These are phyloP conservation scores for Geoglossum cookeanum DNA, from an alignment of 2,329 filamentous ascomycete species.

Conservation along the genomic window DNA sequence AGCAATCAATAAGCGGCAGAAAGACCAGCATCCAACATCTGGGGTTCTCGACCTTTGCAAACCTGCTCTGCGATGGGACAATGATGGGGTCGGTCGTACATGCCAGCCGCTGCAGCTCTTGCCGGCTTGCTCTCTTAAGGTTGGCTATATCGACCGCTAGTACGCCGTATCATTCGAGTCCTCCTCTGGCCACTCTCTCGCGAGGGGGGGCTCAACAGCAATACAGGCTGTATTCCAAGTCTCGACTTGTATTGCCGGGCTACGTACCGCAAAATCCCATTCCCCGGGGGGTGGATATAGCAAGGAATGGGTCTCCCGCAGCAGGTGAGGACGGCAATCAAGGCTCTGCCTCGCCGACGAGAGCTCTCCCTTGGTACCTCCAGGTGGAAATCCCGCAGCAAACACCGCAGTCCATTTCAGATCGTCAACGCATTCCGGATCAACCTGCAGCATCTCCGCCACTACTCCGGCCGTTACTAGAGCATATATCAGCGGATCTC, in stretches of 20 bases:
- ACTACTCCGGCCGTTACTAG: slow-evolving; percentile 51
- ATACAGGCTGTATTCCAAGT: not conserved
- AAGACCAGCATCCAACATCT: too few species aligned
- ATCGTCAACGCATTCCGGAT: slow-evolving; percentile 36
- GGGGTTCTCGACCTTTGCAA: not conserved
- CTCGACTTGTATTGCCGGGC: not conserved
- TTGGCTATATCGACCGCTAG: slow-evolving; percentile 12
- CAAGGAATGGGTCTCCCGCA: slow-evolving; percentile 5
- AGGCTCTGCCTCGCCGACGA: slow-evolving; percentile 5
- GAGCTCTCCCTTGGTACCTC: slow-evolving; percentile 62
- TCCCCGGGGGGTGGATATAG: not conserved
- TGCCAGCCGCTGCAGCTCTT: slow-evolving; percentile 12
- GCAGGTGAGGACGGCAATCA: not conserved
- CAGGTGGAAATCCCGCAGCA: slow-evolving; percentile 38
- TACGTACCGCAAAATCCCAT: not conserved
- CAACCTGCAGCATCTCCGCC: slow-evolving; percentile 51
- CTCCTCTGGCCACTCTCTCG: not conserved
- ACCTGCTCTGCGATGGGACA: not conserved
- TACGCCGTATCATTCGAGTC: not conserved
- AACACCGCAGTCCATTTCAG: slow-evolving; percentile 23
- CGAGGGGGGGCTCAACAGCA: not conserved
- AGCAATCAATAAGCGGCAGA: not conserved
- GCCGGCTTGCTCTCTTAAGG: slow-evolving; percentile 14
- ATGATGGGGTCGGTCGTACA: not conserved
- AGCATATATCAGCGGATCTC: slow-evolving; percentile 65